Conservation (phyloP, 1,284 basidiomycete species). For the Ceratobasidium sp. region DNA sequence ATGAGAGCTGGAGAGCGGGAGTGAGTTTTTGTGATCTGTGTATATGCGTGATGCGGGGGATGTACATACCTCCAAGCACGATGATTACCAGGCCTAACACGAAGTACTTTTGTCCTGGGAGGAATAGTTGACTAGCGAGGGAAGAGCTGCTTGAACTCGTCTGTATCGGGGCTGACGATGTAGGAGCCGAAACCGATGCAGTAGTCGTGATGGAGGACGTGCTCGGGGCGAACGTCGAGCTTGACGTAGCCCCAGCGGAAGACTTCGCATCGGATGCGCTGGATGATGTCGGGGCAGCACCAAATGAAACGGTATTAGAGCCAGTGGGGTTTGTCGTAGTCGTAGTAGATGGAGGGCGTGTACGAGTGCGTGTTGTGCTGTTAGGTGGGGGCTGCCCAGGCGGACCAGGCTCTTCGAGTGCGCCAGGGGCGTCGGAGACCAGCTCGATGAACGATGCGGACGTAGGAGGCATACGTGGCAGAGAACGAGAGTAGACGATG, state of each 20-base stretch:
- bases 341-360: not conserved
- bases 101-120: no score
- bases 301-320: constrained; percentile 3
- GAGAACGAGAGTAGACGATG: no score
- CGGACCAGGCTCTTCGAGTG: no score
- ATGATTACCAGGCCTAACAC: constrained; percentile 1
- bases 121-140: no score
- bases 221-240: no score
- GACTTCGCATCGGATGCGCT: not conserved
- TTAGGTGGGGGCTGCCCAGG: no score
- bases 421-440: no score
- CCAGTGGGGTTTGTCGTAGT: not conserved
- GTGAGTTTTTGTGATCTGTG: not conserved
- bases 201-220: not conserved
- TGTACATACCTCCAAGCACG: not conserved
- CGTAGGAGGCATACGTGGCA: no score
- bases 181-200: not conserved
- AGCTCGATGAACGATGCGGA: no score
- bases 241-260: no score
- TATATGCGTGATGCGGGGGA: not conserved
- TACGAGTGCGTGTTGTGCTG: no score
- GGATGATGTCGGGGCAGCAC: not conserved
- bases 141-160: not conserved
- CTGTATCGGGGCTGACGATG: not conserved
- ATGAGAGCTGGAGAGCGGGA: not conserved